phyloP scores from a whole-genome alignment of 495 filamentous ascomycete species.

The Penicillium canescens region DNA sequence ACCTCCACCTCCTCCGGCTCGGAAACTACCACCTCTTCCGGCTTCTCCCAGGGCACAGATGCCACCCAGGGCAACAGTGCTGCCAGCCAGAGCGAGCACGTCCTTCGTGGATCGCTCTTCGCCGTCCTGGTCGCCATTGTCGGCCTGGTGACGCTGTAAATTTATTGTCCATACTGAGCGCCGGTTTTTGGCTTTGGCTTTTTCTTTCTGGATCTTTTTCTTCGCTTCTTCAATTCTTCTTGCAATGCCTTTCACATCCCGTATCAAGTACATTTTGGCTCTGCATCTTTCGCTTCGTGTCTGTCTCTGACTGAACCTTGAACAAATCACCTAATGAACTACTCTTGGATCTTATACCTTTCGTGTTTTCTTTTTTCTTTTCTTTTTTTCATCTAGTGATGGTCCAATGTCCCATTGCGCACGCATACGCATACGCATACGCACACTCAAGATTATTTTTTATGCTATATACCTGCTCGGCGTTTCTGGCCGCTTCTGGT shows the following conservation, averaged over 20 bases:
- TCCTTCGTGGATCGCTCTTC: constrained; percentile 54
- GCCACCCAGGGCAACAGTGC: constrained; percentile 33
- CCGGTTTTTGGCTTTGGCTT: constrained; percentile 12
- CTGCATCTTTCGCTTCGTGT: constrained; percentile 12
- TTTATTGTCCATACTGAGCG: not conserved
- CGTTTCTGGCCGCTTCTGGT: not conserved
- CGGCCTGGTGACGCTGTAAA: constrained; percentile 55
- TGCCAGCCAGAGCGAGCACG: constrained; percentile 40
- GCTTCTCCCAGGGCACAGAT: constrained; percentile 26
- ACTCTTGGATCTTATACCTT: constrained; percentile 3
- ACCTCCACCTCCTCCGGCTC: constrained; percentile 16
- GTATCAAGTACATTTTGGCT: constrained; percentile 20
- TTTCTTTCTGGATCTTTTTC: not conserved
- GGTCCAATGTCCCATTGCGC: constrained; percentile 4
- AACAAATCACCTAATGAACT: constrained; percentile 12
- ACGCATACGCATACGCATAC: constrained; percentile 3
- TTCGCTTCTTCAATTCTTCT: constrained; percentile 4
- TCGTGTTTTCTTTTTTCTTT: not conserved
- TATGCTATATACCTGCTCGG: constrained; percentile 1
- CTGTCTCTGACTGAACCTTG: constrained; percentile 16
- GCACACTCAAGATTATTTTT: not conserved
- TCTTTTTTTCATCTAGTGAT: not conserved
- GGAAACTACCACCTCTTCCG: constrained; percentile 14
- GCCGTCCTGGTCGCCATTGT: constrained; percentile 57
- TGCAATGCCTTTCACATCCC: constrained; percentile 10